Evolutionary conservation across 306 rosid species (phyloP).

Genomic region (Trichosanthes cucumerina): DNA sequence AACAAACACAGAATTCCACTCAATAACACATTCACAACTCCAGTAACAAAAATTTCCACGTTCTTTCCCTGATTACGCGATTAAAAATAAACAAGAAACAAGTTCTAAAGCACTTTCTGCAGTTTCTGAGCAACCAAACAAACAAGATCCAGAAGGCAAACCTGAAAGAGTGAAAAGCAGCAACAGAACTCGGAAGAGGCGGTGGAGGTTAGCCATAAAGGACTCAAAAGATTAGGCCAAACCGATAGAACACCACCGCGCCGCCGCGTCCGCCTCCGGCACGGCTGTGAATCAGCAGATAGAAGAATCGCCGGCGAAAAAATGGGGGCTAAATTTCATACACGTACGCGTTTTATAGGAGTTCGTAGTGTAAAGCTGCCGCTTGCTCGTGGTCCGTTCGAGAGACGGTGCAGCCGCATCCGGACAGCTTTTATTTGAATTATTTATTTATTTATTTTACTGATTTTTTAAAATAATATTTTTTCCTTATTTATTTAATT

Average conservation of each 20-base stretch:
- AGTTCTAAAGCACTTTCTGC: background rate
- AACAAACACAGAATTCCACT: background rate
- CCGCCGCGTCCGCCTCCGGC: background rate
- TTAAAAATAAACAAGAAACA: background rate
- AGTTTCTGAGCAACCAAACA: conserved; percentile 16
- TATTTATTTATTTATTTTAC: background rate
- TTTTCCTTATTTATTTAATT: background rate
- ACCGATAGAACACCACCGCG: background rate
- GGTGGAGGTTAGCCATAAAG: conserved; percentile 23
- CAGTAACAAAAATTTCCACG: background rate
- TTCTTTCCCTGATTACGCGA: background rate
- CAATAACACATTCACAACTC: background rate
- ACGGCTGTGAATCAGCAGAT: background rate
- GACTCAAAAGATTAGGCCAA: background rate
- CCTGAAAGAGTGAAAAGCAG: conserved; percentile 45
- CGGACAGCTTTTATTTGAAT: conserved; percentile 3
- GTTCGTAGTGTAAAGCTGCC: background rate
- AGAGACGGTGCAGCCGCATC: background rate
- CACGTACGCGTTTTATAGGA: background rate
- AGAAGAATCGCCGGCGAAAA: background rate
- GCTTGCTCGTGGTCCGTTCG: background rate
- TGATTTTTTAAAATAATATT: no score
- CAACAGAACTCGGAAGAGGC: conserved; percentile 26
- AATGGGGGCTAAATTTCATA: background rate
- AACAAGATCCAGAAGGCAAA: conserved; percentile 17